phyloP scores from a whole-genome alignment of 1,284 basidiomycete genomes.

The Peniophora sp. region DNA sequence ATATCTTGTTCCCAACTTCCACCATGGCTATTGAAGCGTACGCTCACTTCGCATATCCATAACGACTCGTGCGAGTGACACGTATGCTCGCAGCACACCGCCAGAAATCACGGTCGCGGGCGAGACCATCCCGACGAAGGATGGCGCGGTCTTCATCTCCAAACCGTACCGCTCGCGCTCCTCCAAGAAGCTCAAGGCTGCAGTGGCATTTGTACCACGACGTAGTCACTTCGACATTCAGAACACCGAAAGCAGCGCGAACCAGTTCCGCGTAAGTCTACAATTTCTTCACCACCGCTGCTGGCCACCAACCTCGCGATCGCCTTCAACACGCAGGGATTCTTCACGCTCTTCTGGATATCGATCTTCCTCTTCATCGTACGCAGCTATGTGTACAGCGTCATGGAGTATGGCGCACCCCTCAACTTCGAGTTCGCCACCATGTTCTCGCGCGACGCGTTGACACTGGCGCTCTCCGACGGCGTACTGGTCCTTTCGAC shows the following conservation, averaged over 20 bases:
- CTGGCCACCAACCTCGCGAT: conserved; percentile 4
- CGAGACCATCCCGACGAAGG: conserved; percentile 45
- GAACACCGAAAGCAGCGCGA: conserved; percentile 64
- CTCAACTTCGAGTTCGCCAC: conserved; percentile 79
- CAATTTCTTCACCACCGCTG: not conserved
- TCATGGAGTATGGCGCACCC: conserved; percentile 71
- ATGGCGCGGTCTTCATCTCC: conserved; percentile 67
- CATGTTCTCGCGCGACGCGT: conserved; percentile 83
- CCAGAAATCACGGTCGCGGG: conserved; percentile 15
- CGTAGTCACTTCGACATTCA: conserved; percentile 78
- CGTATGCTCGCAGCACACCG: not conserved
- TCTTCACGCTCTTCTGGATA: conserved; percentile 90
- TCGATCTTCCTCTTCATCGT: conserved; percentile 78
- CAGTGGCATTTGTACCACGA: conserved; percentile 80
- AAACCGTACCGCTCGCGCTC: conserved; percentile 61
- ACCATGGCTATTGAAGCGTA: no score
- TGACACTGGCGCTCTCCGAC: conserved; percentile 81
- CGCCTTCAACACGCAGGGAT: conserved; percentile 49
- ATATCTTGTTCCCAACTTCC: no score
- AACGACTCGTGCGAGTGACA: no score
- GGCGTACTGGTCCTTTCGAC: conserved; percentile 74
- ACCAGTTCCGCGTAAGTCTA: conserved; percentile 75
- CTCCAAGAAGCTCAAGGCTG: conserved; percentile 62
- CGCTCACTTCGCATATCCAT: no score
- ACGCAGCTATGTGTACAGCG: conserved; percentile 69